Percentiles rank a stretch among this genome's conserved stretches.
These are phyloP conservation scores for Mesembryanthemum crystallinum DNA, from an alignment of 148 eudicot species.

Conservation along the genomic window DNA sequence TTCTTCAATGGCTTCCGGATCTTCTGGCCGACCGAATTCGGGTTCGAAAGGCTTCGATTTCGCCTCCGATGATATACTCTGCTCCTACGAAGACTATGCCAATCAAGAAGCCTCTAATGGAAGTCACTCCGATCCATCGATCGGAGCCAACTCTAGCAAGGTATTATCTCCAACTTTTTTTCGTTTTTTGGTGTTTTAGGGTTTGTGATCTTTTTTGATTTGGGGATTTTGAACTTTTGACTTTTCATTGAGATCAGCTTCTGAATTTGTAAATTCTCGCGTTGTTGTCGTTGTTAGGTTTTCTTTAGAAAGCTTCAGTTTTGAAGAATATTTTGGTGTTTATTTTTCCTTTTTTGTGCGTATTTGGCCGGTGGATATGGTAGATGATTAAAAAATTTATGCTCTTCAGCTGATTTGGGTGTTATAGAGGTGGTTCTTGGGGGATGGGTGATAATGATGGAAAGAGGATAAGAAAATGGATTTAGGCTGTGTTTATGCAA, in stretches of 20 bases:
- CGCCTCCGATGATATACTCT: constrained; percentile 78
- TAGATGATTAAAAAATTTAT: background rate
- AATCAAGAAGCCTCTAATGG: constrained; percentile 57
- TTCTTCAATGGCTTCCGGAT: constrained; percentile 73
- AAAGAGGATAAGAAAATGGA: background rate
- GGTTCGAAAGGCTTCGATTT: constrained; percentile 78
- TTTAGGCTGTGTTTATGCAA: background rate
- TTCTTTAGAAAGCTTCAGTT: background rate
- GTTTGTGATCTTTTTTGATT: background rate
- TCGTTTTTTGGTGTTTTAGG: constrained; percentile 5
- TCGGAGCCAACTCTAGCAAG: constrained; percentile 51
- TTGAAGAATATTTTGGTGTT: background rate
- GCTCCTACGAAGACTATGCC: constrained; percentile 79
- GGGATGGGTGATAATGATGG: background rate
- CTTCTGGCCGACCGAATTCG: constrained; percentile 55
- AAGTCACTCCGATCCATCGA: constrained; percentile 54
- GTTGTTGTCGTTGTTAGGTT: background rate
- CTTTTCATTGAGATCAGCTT: background rate
- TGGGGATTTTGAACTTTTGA: background rate
- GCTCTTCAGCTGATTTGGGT: background rate
- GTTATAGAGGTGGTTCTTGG: background rate
- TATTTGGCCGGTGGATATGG: background rate
- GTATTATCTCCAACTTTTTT: constrained; percentile 20
- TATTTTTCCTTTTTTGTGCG: background rate
- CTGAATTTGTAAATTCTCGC: background rate